Evolutionary conservation across 2,329 filamentous ascomycete genomes (phyloP).

Genomic region (Claviceps fusiformis): DNA sequence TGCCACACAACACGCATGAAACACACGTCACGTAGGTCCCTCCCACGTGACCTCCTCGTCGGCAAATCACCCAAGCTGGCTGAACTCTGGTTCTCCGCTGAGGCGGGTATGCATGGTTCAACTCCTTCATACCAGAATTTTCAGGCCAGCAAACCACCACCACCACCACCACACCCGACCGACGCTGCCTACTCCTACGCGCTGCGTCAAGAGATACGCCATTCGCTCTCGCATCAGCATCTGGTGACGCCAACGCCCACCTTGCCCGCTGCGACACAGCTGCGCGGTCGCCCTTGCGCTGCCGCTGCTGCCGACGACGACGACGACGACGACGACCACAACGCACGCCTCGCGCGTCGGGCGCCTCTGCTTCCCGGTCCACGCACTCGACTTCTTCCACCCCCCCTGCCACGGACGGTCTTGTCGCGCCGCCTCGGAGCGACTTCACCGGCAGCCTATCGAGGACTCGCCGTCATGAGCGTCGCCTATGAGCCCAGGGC

Average conservation of each 20-base stretch:
- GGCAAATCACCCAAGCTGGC: conserved; percentile 4
- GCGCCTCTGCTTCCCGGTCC: conserved; percentile 2
- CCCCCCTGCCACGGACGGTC: conserved; percentile 3
- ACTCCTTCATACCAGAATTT: conserved; percentile 15
- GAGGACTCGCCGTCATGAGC: conserved; percentile 26
- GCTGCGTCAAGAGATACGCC: no score
- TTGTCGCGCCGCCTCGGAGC: conserved; percentile 5
- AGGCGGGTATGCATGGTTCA: conserved; percentile 4
- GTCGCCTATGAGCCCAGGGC: conserved; percentile 37
- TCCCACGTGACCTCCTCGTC: conserved; percentile 1
- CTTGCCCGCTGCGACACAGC: not conserved
- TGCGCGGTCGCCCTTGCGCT: not conserved
- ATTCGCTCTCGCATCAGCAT: conserved; percentile 3
- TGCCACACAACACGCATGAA: no score
- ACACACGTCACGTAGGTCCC: no score
- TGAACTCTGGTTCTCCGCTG: conserved; percentile 6
- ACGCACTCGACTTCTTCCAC: conserved; percentile 5
- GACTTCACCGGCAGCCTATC: conserved; percentile 9
- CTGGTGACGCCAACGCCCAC: conserved; percentile 1
- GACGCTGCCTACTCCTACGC: no score
- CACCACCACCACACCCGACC: conserved; percentile 4
- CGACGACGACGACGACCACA: not conserved
- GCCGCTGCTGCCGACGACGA: not conserved
- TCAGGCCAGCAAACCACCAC: conserved; percentile 13
- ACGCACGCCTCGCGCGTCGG: conserved; percentile 5